Percentiles rank a stretch among this genome's conserved stretches.
phyloP scores from a whole-genome alignment of 2,329 filamentous ascomycete species.

The Truncatella angustata region DNA sequence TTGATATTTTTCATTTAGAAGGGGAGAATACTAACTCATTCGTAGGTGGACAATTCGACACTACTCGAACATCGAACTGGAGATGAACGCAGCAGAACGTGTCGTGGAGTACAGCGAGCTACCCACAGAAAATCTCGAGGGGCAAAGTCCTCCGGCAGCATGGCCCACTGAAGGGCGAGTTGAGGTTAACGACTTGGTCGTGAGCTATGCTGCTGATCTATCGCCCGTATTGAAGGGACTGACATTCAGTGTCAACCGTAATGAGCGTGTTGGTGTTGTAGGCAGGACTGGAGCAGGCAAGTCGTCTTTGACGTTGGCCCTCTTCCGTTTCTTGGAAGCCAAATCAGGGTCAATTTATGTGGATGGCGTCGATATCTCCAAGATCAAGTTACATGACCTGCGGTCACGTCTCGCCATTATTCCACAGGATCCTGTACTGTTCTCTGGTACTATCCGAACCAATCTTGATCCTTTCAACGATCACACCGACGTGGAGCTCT shows the following conservation, averaged over 20 bases:
- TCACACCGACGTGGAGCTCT: constrained; percentile 66
- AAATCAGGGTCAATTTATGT: constrained; percentile 64
- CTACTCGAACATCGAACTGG: constrained; percentile 70
- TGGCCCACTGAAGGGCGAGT: constrained; percentile 76
- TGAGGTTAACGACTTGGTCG: constrained; percentile 70
- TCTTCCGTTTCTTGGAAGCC: constrained; percentile 76
- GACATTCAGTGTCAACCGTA: constrained; percentile 63
- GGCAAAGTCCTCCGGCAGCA: constrained; percentile 60
- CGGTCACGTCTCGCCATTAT: constrained; percentile 78
- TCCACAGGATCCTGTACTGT: constrained; percentile 76
- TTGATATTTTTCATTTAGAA: no score
- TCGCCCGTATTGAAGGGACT: constrained; percentile 69
- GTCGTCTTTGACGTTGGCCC: constrained; percentile 69
- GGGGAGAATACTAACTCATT: no score
- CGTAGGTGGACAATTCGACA: constrained; percentile 56
- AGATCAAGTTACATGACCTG: constrained; percentile 66
- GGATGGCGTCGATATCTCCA: constrained; percentile 73
- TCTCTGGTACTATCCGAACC: constrained; percentile 72
- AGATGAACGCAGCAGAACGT: constrained; percentile 77
- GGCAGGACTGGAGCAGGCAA: constrained; percentile 79
- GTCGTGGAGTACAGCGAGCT: constrained; percentile 73
- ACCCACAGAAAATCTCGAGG: constrained; percentile 63
- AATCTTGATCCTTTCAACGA: constrained; percentile 78
- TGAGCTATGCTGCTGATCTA: constrained; percentile 69
- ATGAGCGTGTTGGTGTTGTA: constrained; percentile 72